Evolutionary conservation across 371 early-diverging fungal species (phyloP), one percentile per base, ranked within the genome.

Genomic region (Batkoa obscura): DNA sequence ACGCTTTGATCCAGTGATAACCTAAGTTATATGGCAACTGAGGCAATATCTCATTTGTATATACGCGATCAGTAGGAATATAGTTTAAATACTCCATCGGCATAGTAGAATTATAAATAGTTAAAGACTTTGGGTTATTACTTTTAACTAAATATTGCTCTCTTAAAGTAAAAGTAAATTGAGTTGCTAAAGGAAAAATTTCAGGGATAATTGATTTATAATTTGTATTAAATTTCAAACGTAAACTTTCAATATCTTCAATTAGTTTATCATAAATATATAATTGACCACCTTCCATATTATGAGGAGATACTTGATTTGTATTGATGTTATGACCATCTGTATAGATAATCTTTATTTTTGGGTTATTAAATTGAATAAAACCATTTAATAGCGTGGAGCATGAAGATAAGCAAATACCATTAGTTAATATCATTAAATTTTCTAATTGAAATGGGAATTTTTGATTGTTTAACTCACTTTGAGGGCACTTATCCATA

Each of bases 271-370:
- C 50, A 33, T 49, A 49, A 35, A 35, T n/a, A 33, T 49, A 49
- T 3, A 49, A n/a, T 35, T 49, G 50, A n/a, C 50, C 50, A 49
- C 50, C 50, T 33, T 49, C 32, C 50, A 49, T 49, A n/a, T 49
- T 49, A n/a, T 49, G 50, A 35, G 50, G 50, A 9, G 30, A 15
- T 5, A 15, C 47, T 3, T 10, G 33, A n/a, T n/a, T n/a, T n/a
- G n/a, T n/a, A n/a, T n/a, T n/a, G n/a, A n/a, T n/a, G n/a, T n/a
- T n/a, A 4, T 31, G 50, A 3, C 50, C 50, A 23, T 49, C 50
- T 23, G 8, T 49, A 35, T 35, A 33, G 50, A 31, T 12, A 3
- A 35, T 33, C n/a, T 49, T 49, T 3, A 49, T n/a, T n/a, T 8
- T 8, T 2, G 32, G 32, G 5, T 23, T 35, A n/a, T n/a, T n/a